Evolutionary conservation across 495 filamentous ascomycete genomes (phyloP), one percentile per base, ranked within the genome.

Genomic region (Darksidea phi): DNA sequence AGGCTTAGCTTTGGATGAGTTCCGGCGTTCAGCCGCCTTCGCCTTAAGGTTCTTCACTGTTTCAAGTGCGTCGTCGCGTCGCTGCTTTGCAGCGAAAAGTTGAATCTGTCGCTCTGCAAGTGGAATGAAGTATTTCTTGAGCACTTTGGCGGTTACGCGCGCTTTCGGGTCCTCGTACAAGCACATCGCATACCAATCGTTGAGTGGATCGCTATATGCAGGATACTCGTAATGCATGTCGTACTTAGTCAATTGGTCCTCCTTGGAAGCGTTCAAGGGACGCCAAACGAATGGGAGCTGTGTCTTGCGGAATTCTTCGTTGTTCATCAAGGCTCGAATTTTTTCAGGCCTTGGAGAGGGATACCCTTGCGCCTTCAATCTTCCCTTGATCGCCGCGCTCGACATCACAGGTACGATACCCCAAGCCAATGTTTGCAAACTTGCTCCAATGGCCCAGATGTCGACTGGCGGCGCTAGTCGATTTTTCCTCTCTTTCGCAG

Each of bases 101-200:
- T 15, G 1, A 6, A 64, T 47, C 34, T 64, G 36, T 0, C 34
- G 36, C 32, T 64, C 38, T 17, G 61, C 61, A 11, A 53, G 12
- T 17, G 61, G 61, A n/a, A 58, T 53, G 15, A 58, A 21, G 24
- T 25, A 26, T n/a, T 47, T n/a, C 10, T 18, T 45, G 10, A 64
- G 48, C 0, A 43, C 21, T 5, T 10, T 12, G 12, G 54, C 32
- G 3, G 53, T 34, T 10, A 58, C 34, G n/a, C 61, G 61, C 32
- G 17, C 17, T 3, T 23, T 5, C 1, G 15, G 4, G 38, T 58
- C 46, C 26, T 11, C 25, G 18, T 56, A 1, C 34, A 53, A 4
- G 17, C 54, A 58, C 54, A 57, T 28, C 7, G 24, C 3, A 38
- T 64, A 64, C 54, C 61, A 64, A 15, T 41, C 13, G n/a, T 64